phyloP scores from a whole-genome alignment of 164 flowering plant genomes.

The Magnolia sinica region DNA sequence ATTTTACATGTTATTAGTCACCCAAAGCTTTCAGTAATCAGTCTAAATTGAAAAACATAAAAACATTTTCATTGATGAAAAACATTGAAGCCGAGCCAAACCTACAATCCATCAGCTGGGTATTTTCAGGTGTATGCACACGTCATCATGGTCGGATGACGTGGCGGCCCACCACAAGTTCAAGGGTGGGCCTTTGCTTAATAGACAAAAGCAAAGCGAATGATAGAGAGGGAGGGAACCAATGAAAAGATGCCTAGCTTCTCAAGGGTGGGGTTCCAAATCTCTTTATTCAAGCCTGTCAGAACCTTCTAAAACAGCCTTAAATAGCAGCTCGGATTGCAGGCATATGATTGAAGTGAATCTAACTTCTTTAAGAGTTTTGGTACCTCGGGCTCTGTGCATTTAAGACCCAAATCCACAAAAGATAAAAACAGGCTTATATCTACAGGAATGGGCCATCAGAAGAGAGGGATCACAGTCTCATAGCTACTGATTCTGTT shows the following conservation, averaged over 20 bases:
- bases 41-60: neutral
- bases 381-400: slow-evolving; percentile 41
- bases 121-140: slow-evolving; percentile 12
- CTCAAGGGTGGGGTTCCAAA: slow-evolving; percentile 55
- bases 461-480: slow-evolving; percentile 14
- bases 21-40: neutral
- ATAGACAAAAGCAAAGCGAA: slow-evolving; percentile 44
- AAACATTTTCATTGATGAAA: neutral
- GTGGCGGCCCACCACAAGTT: slow-evolving; percentile 26
- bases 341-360: slow-evolving; percentile 66
- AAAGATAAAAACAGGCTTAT: slow-evolving; percentile 24
- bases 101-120: neutral
- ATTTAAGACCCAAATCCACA: slow-evolving; percentile 42
- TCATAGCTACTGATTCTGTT: slow-evolving; percentile 23
- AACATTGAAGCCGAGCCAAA: neutral
- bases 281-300: slow-evolving; percentile 65
- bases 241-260: slow-evolving; percentile 74
- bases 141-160: slow-evolving; percentile 22
- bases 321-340: slow-evolving; percentile 48
- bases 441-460: slow-evolving; percentile 31
- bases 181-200: slow-evolving; percentile 33
- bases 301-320: slow-evolving; percentile 64
- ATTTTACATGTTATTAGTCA: neutral
- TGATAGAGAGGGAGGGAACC: slow-evolving; percentile 36
- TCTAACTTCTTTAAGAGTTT: slow-evolving; percentile 41